A percentile compares a stretch with the other conserved stretches of the same genome.
phyloP scores from a whole-genome alignment of 2,329 filamentous ascomycete species.

The Xylariales sp. region DNA sequence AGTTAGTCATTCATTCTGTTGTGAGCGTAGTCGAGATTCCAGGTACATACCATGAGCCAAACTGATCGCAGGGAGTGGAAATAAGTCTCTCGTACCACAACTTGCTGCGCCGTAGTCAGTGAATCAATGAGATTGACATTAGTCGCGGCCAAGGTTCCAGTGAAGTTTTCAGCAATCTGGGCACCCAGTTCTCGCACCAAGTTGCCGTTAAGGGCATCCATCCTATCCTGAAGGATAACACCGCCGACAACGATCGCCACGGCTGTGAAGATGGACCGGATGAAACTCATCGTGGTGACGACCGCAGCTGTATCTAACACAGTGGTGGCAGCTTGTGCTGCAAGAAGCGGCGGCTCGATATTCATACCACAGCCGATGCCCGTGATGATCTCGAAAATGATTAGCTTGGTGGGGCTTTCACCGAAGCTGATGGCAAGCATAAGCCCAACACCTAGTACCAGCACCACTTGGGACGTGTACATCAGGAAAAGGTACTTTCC shows the following conservation, averaged over 20 bases:
- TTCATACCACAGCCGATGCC: conserved; percentile 60
- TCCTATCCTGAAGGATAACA: conserved; percentile 37
- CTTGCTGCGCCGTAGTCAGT: conserved; percentile 10
- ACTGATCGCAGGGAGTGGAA: conserved; percentile 12
- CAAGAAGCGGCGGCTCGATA: conserved; percentile 59
- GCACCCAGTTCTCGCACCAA: conserved; percentile 11
- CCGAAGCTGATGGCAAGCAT: conserved; percentile 51
- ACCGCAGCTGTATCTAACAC: conserved; percentile 58
- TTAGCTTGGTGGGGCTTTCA: conserved; percentile 40
- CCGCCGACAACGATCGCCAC: conserved; percentile 56
- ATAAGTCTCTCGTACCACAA: conserved; percentile 11
- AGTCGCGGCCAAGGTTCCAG: conserved; percentile 12
- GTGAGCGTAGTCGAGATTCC: too few species aligned
- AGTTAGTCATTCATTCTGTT: too few species aligned
- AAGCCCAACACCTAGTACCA: conserved; percentile 56
- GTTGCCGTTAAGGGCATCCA: conserved; percentile 8
- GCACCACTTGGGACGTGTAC: conserved; percentile 45
- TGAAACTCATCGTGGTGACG: conserved; percentile 57
- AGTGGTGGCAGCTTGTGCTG: conserved; percentile 58
- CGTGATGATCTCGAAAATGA: conserved; percentile 53
- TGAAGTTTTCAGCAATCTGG: conserved; percentile 10
- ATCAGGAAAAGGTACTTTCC: conserved; percentile 55
- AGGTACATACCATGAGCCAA: conserved; percentile 17
- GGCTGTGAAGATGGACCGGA: conserved; percentile 52
- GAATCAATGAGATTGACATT: conserved; percentile 12